phyloP scores from a whole-genome alignment of 2,329 filamentous ascomycete genomes.

The Trichoderma arundinaceum region DNA sequence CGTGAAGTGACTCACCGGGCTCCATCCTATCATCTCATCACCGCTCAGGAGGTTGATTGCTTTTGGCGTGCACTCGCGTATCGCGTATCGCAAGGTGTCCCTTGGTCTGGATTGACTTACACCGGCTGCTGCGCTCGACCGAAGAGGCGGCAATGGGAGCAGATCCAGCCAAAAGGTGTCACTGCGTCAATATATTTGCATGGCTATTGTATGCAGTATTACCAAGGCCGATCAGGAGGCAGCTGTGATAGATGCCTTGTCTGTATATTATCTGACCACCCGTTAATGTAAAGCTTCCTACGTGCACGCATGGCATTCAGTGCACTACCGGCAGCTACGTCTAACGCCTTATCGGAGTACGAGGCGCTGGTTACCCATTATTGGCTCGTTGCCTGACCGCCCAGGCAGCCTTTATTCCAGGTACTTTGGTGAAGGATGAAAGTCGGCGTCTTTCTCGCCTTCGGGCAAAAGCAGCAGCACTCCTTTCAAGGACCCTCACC shows the following conservation, averaged over 20 bases:
- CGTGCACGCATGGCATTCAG: background rate
- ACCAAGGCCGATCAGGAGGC: background rate
- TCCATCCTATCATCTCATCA: background rate
- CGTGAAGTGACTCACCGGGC: slow-evolving; percentile 15
- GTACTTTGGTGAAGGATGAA: background rate
- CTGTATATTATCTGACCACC: slow-evolving; percentile 14
- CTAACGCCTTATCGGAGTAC: background rate
- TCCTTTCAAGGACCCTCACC: background rate
- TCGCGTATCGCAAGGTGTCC: background rate
- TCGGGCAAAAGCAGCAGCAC: background rate
- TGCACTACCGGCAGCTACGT: background rate
- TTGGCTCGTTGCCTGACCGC: slow-evolving; percentile 2
- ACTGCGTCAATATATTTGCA: slow-evolving; percentile 6
- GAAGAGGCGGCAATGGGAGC: background rate
- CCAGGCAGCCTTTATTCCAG: background rate
- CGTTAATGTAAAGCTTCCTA: background rate
- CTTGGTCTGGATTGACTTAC: background rate
- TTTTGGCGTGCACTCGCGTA: background rate
- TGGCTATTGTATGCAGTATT: background rate
- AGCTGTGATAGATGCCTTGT: background rate
- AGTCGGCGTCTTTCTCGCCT: background rate
- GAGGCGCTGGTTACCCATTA: background rate
- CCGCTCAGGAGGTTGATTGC: background rate
- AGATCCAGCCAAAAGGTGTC: background rate
- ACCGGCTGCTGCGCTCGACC: background rate